phyloP scores from a whole-genome alignment of 2,329 filamentous ascomycete species.

The Nakataea oryzae region DNA sequence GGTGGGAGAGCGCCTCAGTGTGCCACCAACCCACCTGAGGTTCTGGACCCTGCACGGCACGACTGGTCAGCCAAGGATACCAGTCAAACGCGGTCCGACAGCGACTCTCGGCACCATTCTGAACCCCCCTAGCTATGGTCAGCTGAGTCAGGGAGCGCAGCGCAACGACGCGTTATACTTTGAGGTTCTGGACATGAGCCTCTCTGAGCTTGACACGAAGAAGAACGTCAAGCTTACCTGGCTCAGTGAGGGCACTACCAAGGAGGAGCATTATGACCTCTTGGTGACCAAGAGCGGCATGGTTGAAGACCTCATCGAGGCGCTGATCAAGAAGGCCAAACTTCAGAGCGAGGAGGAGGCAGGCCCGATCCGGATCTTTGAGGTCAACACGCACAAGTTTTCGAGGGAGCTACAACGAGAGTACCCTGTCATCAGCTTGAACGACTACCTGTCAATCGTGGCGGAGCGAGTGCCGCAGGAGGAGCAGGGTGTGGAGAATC shows the following conservation, averaged over 20 bases:
- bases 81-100: conserved; percentile 62
- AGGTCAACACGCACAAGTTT: conserved; percentile 73
- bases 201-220: conserved; percentile 88
- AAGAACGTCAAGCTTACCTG: conserved; percentile 76
- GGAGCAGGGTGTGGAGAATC: conserved; percentile 44
- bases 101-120: conserved; percentile 73
- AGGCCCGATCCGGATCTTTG: conserved; percentile 68
- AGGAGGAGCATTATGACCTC: conserved; percentile 76
- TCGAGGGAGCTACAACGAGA: conserved; percentile 65
- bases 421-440: conserved; percentile 68
- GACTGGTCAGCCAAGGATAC: conserved; percentile 65
- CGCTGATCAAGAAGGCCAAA: conserved; percentile 69
- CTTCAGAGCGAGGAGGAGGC: conserved; percentile 63
- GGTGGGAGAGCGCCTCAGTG: conserved; percentile 65
- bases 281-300: conserved; percentile 81
- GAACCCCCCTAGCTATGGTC: conserved; percentile 53
- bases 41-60: conserved; percentile 78
- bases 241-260: conserved; percentile 81
- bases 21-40: conserved; percentile 78
- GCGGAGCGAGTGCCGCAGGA: conserved; percentile 74
- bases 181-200: conserved; percentile 86
- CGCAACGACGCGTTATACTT: conserved; percentile 75
- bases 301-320: conserved; percentile 66
- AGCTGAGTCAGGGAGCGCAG: conserved; percentile 52
- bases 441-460: conserved; percentile 74